Base-by-base conservation (phyloP, 2,329 filamentous ascomycete species). In the Ceratocystis alfenasii region DNA sequence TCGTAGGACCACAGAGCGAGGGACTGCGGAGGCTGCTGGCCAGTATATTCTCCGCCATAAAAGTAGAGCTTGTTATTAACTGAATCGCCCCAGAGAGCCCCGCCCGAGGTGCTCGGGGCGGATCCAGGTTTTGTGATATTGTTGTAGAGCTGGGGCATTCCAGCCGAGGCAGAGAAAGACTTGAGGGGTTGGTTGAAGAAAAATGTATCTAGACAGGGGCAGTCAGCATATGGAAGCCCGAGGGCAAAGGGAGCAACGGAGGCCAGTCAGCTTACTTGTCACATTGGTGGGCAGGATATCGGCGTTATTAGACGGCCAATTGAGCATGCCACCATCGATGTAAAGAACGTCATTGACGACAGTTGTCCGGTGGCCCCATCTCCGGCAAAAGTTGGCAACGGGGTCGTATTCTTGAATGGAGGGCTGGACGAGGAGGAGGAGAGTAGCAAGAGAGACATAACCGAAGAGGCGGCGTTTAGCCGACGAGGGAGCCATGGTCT, bases 51-150 rank as follows among this genome's bases (percentile, higher is more conserved):
- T 59, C 85, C 85, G 10, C 84, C 85, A 70, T 81, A 87, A 1
- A 84, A 75, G 71, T 85, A 87, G 62, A 87, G 79, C 55, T 79
- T 77, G 71, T 86, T 85, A 74, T 87, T 87, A 48, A 83, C 76
- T 30, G 79, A 75, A 71, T 87, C 85, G 6, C 78, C 76, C 84
- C 84, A 87, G 12, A 87, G 74, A 2, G 79, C 72, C 33, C 77
- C 78, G 44, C 78, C 78, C 63, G 73, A 70, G 1, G 74, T 74
- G 65, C 69, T 73, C 0, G 84, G 84, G n/a, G 86, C 76, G 2
- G 79, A 78, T 17, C 74, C 74, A 67, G 84, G 83, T 71, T 87
- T 87, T 46, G 79, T 80, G 7, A 86, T 75, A 66, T 85, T 83
- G 46, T 79, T 78, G 66, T 82, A 77, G 36, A 85, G 76, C 53